Conservation (phyloP, 345 rosid species). For the Laguncularia racemosa region DNA sequence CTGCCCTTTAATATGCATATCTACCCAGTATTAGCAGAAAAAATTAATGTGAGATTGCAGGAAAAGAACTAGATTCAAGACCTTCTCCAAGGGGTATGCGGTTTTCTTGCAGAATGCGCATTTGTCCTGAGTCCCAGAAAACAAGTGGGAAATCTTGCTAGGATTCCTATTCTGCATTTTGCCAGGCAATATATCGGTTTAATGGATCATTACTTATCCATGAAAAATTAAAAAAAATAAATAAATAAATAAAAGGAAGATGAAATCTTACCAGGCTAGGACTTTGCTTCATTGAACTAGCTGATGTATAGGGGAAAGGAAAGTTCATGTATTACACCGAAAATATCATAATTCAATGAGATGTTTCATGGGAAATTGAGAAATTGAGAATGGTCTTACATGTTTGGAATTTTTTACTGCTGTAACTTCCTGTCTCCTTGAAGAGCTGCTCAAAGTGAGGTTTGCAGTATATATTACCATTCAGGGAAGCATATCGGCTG, state of each 20-base stretch:
- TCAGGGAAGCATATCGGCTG: constrained; percentile 60
- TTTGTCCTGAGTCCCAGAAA: constrained; percentile 47
- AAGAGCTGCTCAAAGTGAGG: constrained; percentile 84
- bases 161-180: constrained; percentile 31
- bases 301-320: background rate
- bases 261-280: too few species aligned
- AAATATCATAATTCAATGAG: background rate
- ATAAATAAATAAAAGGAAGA: too few species aligned
- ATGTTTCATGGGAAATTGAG: background rate
- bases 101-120: constrained; percentile 36
- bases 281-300: too few species aligned
- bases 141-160: constrained; percentile 36
- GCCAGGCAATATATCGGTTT: background rate
- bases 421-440: constrained; percentile 52
- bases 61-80: background rate
- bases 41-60: too few species aligned
- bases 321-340: background rate
- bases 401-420: constrained; percentile 35
- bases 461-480: constrained; percentile 73
- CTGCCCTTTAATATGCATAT: too few species aligned
- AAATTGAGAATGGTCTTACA: constrained; percentile 11
- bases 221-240: too few species aligned
- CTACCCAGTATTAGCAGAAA: too few species aligned
- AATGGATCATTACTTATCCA: too few species aligned
- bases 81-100: constrained; percentile 51